Evolutionary conservation across 495 filamentous ascomycete species (phyloP), one percentile per base, ranked within the genome.

Genomic region (Podospora tetraspora): DNA sequence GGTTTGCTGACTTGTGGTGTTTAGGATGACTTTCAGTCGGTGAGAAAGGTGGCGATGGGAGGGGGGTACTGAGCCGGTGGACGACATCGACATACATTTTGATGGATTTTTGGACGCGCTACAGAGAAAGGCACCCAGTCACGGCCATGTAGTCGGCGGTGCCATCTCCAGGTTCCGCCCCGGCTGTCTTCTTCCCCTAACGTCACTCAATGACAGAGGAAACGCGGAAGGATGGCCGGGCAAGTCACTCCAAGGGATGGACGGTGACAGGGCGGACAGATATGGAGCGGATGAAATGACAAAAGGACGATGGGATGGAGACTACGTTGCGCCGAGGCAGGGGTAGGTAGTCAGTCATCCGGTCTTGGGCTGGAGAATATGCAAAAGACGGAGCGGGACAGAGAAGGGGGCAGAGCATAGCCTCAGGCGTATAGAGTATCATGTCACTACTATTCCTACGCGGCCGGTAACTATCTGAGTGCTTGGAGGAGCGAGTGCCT

Each of bases 11-110:
- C 27, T 16, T 25, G 25, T 25, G 11, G 24, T 2, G 21, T 1
- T 6, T 22, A 72, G 71, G 71, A 72, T 59, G 71, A 72, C 13
- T 69, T n/a, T 59, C 61, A 64, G 3, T 61, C 65, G 5, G 32
- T 70, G 29, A 67, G 68, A 32, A 68, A 67, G 66, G 9, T 70
- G 27, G 70, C 68, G 61, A 68, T 70, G 68, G 68, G 70, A 57
- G 68, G 68, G 12, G 43, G 43, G 43, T 52, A n/a, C n/a, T 43
- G 37, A 43, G 37, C 4, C 3, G 37, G 37, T 16, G 37, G 37
- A 7, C 13, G 16, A 7, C 13, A 5, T 16, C 16, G 16, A 19
- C 16, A 5, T 43, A 10, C n/a, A n/a, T n/a, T 12, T 43, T 52
- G 43, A 8, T 52, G 43, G 43, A 12, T 13, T 34, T n/a, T 52